Base-by-base conservation (phyloP, 257 asterid species). In the Ligustrum vulgare region DNA sequence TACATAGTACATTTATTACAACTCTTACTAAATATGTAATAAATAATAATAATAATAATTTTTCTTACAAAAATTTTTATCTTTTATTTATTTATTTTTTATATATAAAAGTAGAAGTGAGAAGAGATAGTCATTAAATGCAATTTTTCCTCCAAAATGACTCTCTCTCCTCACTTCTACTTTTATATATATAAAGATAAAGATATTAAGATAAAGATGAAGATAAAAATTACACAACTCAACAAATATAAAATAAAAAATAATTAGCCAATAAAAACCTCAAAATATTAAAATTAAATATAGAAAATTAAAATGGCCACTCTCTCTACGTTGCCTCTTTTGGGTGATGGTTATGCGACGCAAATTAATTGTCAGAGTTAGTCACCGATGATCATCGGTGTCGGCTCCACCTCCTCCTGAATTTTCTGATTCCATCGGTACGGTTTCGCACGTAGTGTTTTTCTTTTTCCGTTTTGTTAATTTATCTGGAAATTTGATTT, bases 371-470 rank as follows among this genome's bases (percentile, higher is more conserved):
- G 70, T 77, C 83, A 78, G 84, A 75, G 78, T 81, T 78, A 66
- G 84, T 83, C 89, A 80, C 87, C 89, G 93, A 84, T 86, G 89
- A 82, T 78, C 78, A 76, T 85, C 90, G 90, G 86, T 77, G 86
- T 76, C 76, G 77, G 81, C 79, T 81, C 71, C 77, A 37, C 70
- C 72, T 49, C 75, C 62, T 68, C 68, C 70, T 65, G 80, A 83
- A 49, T 75, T 43, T 73, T 81, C 75, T 79, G 71, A 84, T 79
- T 78, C 71, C 70, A 73, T 81, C 69, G 85, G 89, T 82, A 67
- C 20, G 28, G 12, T 73, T 45, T 60, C 20, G 7, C 51, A 43
- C 23, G 45, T 23, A 4, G 13, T 1, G 23, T 10, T 56, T 32
- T 60, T 33, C 4, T 39, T 20, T 22, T 1, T 2, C 25, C 2